Base-by-base conservation (phyloP, 441 rosid genomes). In the Geranium incanum region DNA sequence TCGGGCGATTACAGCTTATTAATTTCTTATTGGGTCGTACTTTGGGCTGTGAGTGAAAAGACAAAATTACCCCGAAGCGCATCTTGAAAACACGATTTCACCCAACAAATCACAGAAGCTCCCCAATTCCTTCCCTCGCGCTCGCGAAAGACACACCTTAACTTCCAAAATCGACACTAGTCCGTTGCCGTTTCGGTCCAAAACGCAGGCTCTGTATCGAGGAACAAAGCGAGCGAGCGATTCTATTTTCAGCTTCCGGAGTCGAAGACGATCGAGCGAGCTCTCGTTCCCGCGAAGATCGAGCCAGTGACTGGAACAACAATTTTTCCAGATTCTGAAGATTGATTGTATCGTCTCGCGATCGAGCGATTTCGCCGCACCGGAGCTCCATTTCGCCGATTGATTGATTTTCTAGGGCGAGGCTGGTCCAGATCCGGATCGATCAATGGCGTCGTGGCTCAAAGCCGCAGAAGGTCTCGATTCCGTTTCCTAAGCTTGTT, bases 401-500 rank as follows among this genome's bases (percentile, higher is more conserved):
- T 21, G 65, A 78, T 84, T 79, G 69, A 59, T 43, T 68, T 43
- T 48, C 73, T 81, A 83, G 83, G 77, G 84, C 84, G 72, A 72
- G 70, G 72, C 65, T 74, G 41, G 71, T 65, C 68, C 67, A 37
- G 18, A 77, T 73, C 77, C 3, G 57, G 9, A 28, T 13, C 45
- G 6, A 6, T 33, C 78, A 72, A 95, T 95, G 99, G 92, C 97
- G 73, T 86, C 90, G 75, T 95, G 99, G 99, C 93, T 95, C 70
- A 95, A 92, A 82, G 98, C 90, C 72, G 99, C 99, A 33, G 99
- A 95, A 95, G 99, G 99, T 95, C 65, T 66, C 79, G 60, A 71
- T 74, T 71, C 74, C 18, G 21, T 23, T 39, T 19, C 72, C 37
- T 66, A 13, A 41, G 11, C 71, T 43, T 71, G 12, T 5, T 16